phyloP scores from a whole-genome alignment of 352 stramenopile genomes.

The Pythium phragmitis region DNA sequence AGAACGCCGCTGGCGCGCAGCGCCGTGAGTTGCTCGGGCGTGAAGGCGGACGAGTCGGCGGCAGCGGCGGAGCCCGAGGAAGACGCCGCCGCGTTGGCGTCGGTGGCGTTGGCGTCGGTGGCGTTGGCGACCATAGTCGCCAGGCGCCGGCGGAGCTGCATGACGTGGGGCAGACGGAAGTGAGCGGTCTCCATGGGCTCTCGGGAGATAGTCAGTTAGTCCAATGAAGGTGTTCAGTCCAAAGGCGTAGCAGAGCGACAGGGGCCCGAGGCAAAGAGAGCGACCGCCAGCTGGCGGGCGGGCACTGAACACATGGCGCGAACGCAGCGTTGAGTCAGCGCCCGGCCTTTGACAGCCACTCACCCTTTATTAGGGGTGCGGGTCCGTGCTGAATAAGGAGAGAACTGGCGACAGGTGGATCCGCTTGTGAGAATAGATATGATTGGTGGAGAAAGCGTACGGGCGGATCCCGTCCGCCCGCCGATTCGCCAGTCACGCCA shows the following conservation, averaged over 20 bases:
- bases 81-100: background rate
- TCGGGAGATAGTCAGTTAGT: background rate
- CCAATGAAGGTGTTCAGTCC: background rate
- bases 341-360: background rate
- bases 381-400: background rate
- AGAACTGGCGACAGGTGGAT: conserved; percentile 5
- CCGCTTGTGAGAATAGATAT: background rate
- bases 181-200: background rate
- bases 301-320: conserved; percentile 1
- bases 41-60: conserved; percentile 17
- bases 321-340: background rate
- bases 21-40: conserved; percentile 39
- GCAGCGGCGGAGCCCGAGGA: background rate
- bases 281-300: conserved; percentile 2
- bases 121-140: conserved; percentile 8
- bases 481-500: background rate
- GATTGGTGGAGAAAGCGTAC: conserved; percentile 15
- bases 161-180: conserved; percentile 1
- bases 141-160: conserved; percentile 25
- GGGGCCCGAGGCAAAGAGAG: background rate
- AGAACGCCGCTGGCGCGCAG: conserved; percentile 62
- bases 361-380: background rate
- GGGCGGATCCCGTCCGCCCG: conserved; percentile 12
- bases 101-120: conserved; percentile 1
- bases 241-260: conserved; percentile 1